Conservation (phyloP, 78 protist genomes). For the slime mould (Dictyostelium discoideum) region DNA sequence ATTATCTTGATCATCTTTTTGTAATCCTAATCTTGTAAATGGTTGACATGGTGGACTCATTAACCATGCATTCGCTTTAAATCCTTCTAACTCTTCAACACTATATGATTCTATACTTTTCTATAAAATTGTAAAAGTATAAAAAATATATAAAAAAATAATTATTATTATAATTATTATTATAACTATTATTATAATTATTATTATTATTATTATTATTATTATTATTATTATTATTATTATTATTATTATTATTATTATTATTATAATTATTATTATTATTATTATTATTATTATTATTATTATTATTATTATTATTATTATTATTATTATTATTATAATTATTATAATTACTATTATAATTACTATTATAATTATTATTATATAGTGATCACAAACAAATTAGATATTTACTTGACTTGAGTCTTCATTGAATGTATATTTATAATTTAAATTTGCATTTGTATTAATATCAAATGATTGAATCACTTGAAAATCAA, state of each 20-base stretch:
- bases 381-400: not conserved
- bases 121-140: not conserved
- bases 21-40: conserved; percentile 86
- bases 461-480: conserved; percentile 72
- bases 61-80: conserved; percentile 47
- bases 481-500: conserved; percentile 27
- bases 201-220: not conserved
- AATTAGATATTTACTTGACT: conserved; percentile 8
- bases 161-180: not conserved
- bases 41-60: conserved; percentile 93
- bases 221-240: not conserved
- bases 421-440: conserved; percentile 18
- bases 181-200: not conserved
- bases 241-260: no score
- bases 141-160: not conserved
- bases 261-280: no score
- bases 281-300: not conserved
- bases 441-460: conserved; percentile 38
- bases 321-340: no score
- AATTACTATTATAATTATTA: not conserved
- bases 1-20: conserved; percentile 71
- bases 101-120: conserved; percentile 60
- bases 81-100: conserved; percentile 24
- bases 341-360: not conserved
- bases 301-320: not conserved